These are phyloP conservation scores for Gonium pectorale DNA, from an alignment of 139 green algal genomes.

Conservation along the genomic window DNA sequence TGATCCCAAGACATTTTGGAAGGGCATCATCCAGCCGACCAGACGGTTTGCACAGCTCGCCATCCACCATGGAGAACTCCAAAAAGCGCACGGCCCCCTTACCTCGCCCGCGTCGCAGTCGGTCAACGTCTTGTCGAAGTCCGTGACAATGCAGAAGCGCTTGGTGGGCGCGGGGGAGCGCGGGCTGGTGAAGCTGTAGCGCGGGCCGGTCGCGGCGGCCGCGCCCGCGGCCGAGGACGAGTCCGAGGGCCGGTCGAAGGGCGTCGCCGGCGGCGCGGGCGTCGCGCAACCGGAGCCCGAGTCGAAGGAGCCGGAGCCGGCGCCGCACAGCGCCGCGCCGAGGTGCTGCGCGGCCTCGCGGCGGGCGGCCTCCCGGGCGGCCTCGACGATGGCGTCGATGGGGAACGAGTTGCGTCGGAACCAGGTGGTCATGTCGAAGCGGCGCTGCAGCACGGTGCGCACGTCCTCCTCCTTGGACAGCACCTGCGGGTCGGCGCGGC, in stretches of 20 bases:
- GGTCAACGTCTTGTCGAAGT: slow-evolving; percentile 89
- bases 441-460: slow-evolving; percentile 65
- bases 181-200: neutral
- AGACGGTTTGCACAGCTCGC: too few species aligned
- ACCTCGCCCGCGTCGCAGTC: slow-evolving; percentile 79
- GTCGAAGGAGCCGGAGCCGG: neutral
- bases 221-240: neutral
- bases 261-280: neutral
- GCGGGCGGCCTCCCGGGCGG: neutral
- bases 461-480: slow-evolving; percentile 68
- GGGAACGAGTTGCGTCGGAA: slow-evolving; percentile 65
- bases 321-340: neutral
- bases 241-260: neutral
- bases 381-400: slow-evolving; percentile 36
- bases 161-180: neutral
- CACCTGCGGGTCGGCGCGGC: too few species aligned
- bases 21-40: too few species aligned
- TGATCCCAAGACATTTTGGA: too few species aligned
- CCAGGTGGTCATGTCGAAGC: slow-evolving; percentile 87
- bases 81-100: too few species aligned
- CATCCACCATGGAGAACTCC: too few species aligned
- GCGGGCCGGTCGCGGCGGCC: neutral
- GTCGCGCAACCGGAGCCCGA: neutral
- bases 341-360: neutral
- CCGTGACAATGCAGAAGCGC: slow-evolving; percentile 69